phyloP scores from a whole-genome alignment of 2,329 filamentous ascomycete species.

The Setomelanomma holmii region DNA sequence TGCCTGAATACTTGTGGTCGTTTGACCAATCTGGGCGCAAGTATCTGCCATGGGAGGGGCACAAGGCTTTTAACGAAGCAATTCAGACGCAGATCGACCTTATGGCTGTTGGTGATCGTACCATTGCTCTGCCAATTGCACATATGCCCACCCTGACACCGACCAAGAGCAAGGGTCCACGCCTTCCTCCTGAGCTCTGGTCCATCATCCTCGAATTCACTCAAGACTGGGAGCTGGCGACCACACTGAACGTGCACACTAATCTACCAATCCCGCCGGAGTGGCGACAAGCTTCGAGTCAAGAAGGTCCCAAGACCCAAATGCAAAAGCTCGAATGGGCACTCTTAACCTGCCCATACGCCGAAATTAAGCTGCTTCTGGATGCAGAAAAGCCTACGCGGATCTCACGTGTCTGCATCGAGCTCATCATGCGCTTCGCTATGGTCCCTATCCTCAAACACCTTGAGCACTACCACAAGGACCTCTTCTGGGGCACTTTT shows the following conservation, averaged over 20 bases:
- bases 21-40: conserved; percentile 66
- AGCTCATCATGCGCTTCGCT: conserved; percentile 90
- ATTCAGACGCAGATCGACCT: conserved; percentile 80
- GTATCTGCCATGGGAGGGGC: conserved; percentile 62
- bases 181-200: conserved; percentile 86
- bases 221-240: conserved; percentile 89
- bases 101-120: conserved; percentile 75
- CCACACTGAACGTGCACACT: conserved; percentile 80
- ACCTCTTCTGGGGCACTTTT: conserved; percentile 87
- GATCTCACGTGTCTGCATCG: conserved; percentile 81
- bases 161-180: conserved; percentile 47
- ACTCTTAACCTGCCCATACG: conserved; percentile 74
- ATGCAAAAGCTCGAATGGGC: conserved; percentile 85
- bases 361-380: conserved; percentile 76
- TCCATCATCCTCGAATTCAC: conserved; percentile 84
- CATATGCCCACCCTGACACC: conserved; percentile 41
- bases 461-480: conserved; percentile 69
- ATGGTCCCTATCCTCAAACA: conserved; percentile 80
- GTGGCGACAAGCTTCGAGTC: conserved; percentile 71
- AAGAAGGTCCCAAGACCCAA: conserved; percentile 72
- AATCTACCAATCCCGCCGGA: conserved; percentile 74
- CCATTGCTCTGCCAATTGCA: conserved; percentile 50
- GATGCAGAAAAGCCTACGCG: conserved; percentile 73
- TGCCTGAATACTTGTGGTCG: conserved; percentile 83
- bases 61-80: conserved; percentile 75